Conservation (phyloP, 2,329 filamentous ascomycete genomes). For the Dothideomycetes sp. region DNA sequence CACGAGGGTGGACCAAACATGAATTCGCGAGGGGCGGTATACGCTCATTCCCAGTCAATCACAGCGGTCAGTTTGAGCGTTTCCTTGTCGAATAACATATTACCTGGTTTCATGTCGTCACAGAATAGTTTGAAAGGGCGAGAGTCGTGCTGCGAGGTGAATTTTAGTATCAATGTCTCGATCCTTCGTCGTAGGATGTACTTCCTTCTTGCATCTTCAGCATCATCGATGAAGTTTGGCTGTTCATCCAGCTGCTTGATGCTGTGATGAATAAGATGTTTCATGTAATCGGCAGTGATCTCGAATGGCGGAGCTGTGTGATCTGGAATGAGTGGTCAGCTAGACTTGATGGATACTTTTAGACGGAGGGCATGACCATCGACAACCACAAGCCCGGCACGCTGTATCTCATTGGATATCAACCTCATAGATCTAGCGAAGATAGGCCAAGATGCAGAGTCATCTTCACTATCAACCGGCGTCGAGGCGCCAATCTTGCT, state of each 20-base stretch:
- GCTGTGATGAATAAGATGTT: conserved; percentile 19
- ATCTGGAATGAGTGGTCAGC: background rate
- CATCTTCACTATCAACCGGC: background rate
- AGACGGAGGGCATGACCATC: background rate
- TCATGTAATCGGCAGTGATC: conserved; percentile 17
- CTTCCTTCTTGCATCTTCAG: conserved; percentile 21
- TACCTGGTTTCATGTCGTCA: conserved; percentile 20
- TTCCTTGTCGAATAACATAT: conserved; percentile 19
- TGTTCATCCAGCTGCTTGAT: conserved; percentile 20
- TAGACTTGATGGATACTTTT: background rate
- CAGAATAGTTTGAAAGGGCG: conserved; percentile 10
- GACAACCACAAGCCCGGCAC: conserved; percentile 7
- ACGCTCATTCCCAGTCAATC: conserved; percentile 22
- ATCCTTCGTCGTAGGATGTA: conserved; percentile 20
- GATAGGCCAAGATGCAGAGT: background rate
- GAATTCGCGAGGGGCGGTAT: conserved; percentile 19
- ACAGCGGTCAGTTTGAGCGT: conserved; percentile 18
- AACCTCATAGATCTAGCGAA: background rate
- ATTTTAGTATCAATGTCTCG: conserved; percentile 15
- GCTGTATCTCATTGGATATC: background rate
- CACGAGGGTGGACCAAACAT: conserved; percentile 17
- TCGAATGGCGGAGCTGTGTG: conserved; percentile 3
- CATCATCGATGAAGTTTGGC: conserved; percentile 19
- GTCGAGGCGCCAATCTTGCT: background rate
- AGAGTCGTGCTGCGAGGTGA: conserved; percentile 11